Evolutionary conservation across 192 early-diverging fungal genomes (phyloP).

Genomic region (Backusella psychrophila): DNA sequence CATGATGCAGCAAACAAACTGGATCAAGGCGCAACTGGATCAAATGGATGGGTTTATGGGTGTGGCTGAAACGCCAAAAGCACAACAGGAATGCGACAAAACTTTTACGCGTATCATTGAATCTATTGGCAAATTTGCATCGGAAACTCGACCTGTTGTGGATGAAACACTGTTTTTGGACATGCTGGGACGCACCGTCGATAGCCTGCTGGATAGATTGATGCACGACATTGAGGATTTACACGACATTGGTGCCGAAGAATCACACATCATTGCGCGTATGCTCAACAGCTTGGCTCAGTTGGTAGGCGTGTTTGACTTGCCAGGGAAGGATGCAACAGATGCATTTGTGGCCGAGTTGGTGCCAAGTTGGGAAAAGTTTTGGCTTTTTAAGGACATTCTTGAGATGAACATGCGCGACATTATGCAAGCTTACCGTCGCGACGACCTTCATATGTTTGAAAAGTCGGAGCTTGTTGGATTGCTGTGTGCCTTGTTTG

Average conservation of each 20-base stretch:
- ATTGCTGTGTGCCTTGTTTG: slow-evolving; percentile 55
- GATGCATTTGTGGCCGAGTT: slow-evolving; percentile 5
- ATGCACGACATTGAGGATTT: slow-evolving; percentile 27
- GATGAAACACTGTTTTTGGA: slow-evolving; percentile 21
- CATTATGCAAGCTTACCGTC: slow-evolving; percentile 53
- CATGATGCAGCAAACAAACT: slow-evolving; percentile 11
- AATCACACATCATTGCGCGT: slow-evolving; percentile 26
- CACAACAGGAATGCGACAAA: slow-evolving; percentile 14
- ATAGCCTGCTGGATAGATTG: slow-evolving; percentile 15
- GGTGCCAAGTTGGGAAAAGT: slow-evolving; percentile 46
- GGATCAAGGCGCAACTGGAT: not conserved
- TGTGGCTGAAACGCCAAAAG: slow-evolving; percentile 4
- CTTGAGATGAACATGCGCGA: slow-evolving; percentile 52
- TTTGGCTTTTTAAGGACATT: slow-evolving; percentile 48
- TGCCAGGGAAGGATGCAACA: slow-evolving; percentile 15
- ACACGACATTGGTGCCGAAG: slow-evolving; percentile 33
- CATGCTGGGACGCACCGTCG: slow-evolving; percentile 14
- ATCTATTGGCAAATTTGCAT: not conserved
- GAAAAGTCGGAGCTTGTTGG: slow-evolving; percentile 42
- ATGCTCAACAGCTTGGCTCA: slow-evolving; percentile 25
- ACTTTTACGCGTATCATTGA: not conserved
- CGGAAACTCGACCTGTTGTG: slow-evolving; percentile 8
- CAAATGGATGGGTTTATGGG: slow-evolving; percentile 18
- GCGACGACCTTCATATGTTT: slow-evolving; percentile 45
- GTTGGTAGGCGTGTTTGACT: slow-evolving; percentile 25